Percentiles rank a stretch among this genome's conserved stretches.
Conservation (phyloP, 78 protist genomes). For the Dictyostelium purpureum region DNA sequence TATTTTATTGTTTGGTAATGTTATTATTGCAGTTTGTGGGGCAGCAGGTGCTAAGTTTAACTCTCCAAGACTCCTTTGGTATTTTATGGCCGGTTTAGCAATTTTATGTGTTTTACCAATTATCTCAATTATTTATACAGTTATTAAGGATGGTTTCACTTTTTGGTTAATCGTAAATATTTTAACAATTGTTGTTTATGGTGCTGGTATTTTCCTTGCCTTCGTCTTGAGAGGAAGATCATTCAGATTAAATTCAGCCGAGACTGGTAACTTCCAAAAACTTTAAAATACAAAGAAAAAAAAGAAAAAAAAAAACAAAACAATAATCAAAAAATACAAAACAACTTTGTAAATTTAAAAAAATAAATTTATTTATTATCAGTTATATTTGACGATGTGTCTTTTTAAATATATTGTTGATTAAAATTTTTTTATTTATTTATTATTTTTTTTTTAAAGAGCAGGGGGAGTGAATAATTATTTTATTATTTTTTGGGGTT, state of each 20-base stretch:
- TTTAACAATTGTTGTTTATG: constrained; percentile 4
- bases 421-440: too few species aligned
- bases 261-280: constrained; percentile 45
- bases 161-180: constrained; percentile 47
- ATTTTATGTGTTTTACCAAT: background rate
- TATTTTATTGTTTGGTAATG: constrained; percentile 13
- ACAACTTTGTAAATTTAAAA: too few species aligned
- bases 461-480: too few species aligned
- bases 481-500: too few species aligned
- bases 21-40: constrained; percentile 28
- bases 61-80: background rate
- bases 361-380: too few species aligned
- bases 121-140: constrained; percentile 13
- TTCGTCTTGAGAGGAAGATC: constrained; percentile 54
- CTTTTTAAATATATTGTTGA: too few species aligned
- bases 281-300: background rate
- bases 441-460: too few species aligned
- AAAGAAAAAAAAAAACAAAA: background rate
- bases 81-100: constrained; percentile 32
- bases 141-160: constrained; percentile 18
- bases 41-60: constrained; percentile 60
- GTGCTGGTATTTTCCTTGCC: constrained; percentile 42
- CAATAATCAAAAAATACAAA: background rate
- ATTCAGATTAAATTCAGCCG: constrained; percentile 21
- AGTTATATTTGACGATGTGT: too few species aligned